These are phyloP conservation scores for Vitis rupestris DNA, from an alignment of 164 flowering plant genomes.

Conservation along the genomic window DNA sequence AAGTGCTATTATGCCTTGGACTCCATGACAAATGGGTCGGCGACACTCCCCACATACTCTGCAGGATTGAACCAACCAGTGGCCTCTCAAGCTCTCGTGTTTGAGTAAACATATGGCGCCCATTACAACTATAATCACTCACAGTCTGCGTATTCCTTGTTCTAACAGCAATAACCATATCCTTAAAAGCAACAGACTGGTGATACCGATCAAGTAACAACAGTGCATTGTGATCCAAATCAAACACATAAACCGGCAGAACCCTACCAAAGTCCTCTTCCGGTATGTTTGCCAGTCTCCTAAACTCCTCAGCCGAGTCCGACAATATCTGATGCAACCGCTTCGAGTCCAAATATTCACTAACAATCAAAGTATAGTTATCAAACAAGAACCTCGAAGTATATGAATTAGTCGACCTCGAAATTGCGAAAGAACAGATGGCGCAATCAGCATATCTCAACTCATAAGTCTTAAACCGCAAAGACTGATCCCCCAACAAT, in stretches of 20 bases:
- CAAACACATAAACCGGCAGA: conserved; percentile 91
- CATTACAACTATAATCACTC: conserved; percentile 94
- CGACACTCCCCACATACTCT: conserved; percentile 99
- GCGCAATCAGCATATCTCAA: conserved; percentile 60
- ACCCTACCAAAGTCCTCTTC: conserved; percentile 78
- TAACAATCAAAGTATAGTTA: conserved; percentile 89
- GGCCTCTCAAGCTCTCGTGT: conserved; percentile 88
- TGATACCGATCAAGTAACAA: conserved; percentile 90
- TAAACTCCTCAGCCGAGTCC: conserved; percentile 70
- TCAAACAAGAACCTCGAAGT: conserved; percentile 96
- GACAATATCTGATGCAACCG: conserved; percentile 78
- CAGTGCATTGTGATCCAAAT: conserved; percentile 61
- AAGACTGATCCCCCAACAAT: conserved; percentile 63
- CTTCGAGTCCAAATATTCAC: conserved; percentile 96
- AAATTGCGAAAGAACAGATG: conserved; percentile 74
- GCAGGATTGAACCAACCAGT: conserved; percentile 82
- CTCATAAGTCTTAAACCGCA: conserved; percentile 65
- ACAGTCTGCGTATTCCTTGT: conserved; percentile 86
- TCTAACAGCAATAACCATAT: conserved; percentile 96
- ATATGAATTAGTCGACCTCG: conserved; percentile 65
- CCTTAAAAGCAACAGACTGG: conserved; percentile 86
- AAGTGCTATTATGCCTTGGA: conserved; percentile 67
- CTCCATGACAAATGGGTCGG: conserved; percentile 96
- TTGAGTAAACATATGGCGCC: conserved; percentile 83
- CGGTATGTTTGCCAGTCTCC: conserved; percentile 46